Conservation (phyloP, 441 rosid genomes). For the Populus hybrid region DNA sequence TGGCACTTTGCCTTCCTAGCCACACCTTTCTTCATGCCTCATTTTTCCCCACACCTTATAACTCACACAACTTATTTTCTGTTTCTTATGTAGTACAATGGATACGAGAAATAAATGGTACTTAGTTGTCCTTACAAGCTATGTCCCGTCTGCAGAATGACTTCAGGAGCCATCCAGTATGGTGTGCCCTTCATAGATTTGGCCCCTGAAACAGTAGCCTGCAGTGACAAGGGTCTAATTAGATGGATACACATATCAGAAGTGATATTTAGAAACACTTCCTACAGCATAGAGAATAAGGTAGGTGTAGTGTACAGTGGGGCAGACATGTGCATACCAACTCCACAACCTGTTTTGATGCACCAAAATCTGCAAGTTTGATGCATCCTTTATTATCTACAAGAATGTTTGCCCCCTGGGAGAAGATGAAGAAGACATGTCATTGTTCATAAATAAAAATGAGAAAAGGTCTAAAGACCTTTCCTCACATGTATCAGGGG, state of each 20-base stretch:
- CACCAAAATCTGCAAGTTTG: slow-evolving; percentile 99
- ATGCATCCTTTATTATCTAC: slow-evolving; percentile 98
- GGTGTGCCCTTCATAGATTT: too few relatives aligned
- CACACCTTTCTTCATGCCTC: background rate
- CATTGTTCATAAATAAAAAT: slow-evolving; percentile 6
- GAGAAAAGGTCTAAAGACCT: slow-evolving; percentile 6
- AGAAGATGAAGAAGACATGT: slow-evolving; percentile 20
- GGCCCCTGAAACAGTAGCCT: slow-evolving; percentile 87
- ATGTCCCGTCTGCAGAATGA: slow-evolving; percentile 73
- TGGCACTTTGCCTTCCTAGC: background rate
- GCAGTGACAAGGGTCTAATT: slow-evolving; percentile 21
- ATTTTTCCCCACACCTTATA: background rate
- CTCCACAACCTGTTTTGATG: slow-evolving; percentile 95
- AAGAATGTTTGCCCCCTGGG: slow-evolving; percentile 93
- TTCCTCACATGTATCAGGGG: background rate
- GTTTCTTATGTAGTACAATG: background rate
- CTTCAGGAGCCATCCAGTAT: too few relatives aligned
- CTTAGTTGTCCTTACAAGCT: slow-evolving; percentile 60
- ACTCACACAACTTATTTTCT: background rate
- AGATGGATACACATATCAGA: background rate
- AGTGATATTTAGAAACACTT: background rate
- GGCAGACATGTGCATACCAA: slow-evolving; percentile 48
- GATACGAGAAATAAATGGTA: background rate
- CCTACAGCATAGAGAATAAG: background rate
- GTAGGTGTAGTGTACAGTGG: background rate